Evolutionary conservation across 805 yeast species (phyloP), one percentile per base, ranked within the genome.

Genomic region (Schizosaccharomyces lindneri): DNA sequence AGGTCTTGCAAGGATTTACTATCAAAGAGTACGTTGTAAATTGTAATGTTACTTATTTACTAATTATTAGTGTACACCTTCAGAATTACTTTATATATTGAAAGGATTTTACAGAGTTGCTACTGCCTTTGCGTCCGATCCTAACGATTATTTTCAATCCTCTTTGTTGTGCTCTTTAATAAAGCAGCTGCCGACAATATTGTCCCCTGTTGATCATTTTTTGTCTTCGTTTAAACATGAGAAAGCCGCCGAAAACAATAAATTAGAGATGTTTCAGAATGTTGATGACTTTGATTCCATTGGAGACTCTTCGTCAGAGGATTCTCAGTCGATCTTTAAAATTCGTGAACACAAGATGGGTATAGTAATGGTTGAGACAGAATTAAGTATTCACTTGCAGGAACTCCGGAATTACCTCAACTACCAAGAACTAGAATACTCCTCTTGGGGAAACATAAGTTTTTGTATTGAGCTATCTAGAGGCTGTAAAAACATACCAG

Each of bases 401-500:
- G 65, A 66, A 0, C 74, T 85, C 2, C 73, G 79, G 60, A 67
- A 63, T 0, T 59, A 75, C 0, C 69, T 86, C 36, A 77, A 76
- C 13, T 51, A 51, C 27, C 57, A 21, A n/a, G 29, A 57, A 21
- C 7, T 84, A 61, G 73, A 76, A 24, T 87, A 74, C 66, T 73
- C 75, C 32, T 76, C 81, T 15, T 81, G 79, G 62, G 76, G 78
- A 61, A 82, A 81, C 61, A 85, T 83, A 24, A 83, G 87, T 1
- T 85, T 83, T 67, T 72, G 89, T 59, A 76, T 93, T 27, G 96
- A 89, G 67, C 82, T 90, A 0, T 51, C 57, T 51, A 21, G 32
- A 24, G 74, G 78, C 1, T 79, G 78, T 55, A 70, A 72, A 1
- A 57, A 19, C 7, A 70, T 89, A 1, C 97, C 97, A 0, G 66